These are phyloP conservation scores for Calonectria hongkongensis DNA, from an alignment of 2,329 filamentous ascomycete genomes.

Conservation along the genomic window DNA sequence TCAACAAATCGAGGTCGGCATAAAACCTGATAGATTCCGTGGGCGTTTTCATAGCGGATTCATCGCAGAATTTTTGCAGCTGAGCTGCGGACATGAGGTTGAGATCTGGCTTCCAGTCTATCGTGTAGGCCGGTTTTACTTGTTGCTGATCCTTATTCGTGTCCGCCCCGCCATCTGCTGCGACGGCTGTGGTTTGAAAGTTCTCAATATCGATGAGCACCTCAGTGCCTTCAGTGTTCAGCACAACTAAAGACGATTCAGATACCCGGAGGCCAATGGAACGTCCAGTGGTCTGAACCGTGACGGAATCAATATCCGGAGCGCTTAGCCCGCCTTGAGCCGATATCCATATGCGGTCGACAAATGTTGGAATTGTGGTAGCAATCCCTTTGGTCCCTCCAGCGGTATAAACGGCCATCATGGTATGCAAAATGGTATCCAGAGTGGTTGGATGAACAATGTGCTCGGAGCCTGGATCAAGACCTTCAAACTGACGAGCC, in stretches of 20 bases:
- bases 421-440: conserved; percentile 18
- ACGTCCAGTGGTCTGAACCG: conserved; percentile 2
- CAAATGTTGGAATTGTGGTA: conserved; percentile 9
- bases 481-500: not conserved
- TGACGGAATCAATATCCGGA: not conserved
- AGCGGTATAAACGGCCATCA: conserved; percentile 5
- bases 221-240: conserved; percentile 9
- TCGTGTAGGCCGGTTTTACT: not conserved
- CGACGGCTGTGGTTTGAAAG: conserved; percentile 42
- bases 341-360: conserved; percentile 16
- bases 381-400: conserved; percentile 4
- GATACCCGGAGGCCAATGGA: not conserved
- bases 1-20: not conserved
- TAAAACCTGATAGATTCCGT: not conserved
- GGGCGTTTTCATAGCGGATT: not conserved
- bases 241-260: not conserved
- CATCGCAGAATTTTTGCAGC: not conserved
- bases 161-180: conserved; percentile 1
- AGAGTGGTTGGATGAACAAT: conserved; percentile 32
- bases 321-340: conserved; percentile 1
- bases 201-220: conserved; percentile 8
- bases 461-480: conserved; percentile 7
- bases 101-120: conserved; percentile 18
- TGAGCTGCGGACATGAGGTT: not conserved
- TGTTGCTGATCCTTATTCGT: not conserved